Base-by-base conservation (phyloP, 805 yeast species). In the Saccharomycopsis selenospora region DNA sequence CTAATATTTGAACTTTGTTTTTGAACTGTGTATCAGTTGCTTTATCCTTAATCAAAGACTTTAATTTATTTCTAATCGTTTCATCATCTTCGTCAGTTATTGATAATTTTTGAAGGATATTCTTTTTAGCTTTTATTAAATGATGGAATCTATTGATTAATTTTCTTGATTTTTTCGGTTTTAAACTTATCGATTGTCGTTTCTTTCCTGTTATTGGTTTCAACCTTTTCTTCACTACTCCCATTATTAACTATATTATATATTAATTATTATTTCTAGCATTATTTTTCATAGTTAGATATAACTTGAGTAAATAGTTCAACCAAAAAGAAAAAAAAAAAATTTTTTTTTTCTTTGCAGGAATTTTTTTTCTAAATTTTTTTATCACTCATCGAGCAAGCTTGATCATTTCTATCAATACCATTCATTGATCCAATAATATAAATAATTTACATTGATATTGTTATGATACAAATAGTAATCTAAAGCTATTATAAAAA, bases 61-160 rank as follows among this genome's bases (percentile, higher is more conserved):
- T 33, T 4, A 33, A 20, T 22, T 8, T 3, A 24, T 4, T 18
- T 36, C 13, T 11, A 49, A 20, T 28, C 42, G 38, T 6, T 20
- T 36, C 14, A 47, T 14, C 42, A 7, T 40, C 43, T 10, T 24
- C 18, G 36, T 8, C 22, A 42, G 11, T 20, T 13, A 17, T 17
- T 10, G 25, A 18, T 24, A 28, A 22, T 4, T 24, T 43, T 18
- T 20, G 7, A 10, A 43, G 28, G 22, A 47, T 30, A 14, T 38
- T 33, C 25, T 18, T 17, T 36, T 46, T 33, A 4, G 52, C 52
- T 40, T 51, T 51, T 6, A 51, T 26, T n/a, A 51, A 41, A 7
- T 36, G 45, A 27, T 51, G 55, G 25, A 51, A 51, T 14, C 48
- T 17, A 45, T 51, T 51, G 33, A 51, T 51, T 8, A 51, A 14